Percentiles rank a stretch among this genome's conserved stretches.
These are phyloP conservation scores for Arabidopsis suecica DNA, from an alignment of 345 rosid genomes.

Conservation along the genomic window DNA sequence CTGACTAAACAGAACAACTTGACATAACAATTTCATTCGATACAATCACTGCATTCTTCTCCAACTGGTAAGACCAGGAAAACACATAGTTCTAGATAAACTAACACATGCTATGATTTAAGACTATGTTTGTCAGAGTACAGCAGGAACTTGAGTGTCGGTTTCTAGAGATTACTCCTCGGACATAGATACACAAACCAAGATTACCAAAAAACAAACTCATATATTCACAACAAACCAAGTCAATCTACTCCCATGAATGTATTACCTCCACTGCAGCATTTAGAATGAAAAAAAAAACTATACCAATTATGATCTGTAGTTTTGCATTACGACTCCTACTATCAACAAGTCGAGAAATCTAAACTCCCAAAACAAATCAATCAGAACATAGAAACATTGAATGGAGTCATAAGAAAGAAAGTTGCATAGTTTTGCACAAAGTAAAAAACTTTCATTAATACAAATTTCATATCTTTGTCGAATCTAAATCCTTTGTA, in stretches of 20 bases:
- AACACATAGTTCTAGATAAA: neutral
- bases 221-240: slow-evolving; percentile 7
- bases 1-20: neutral
- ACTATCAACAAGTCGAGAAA: neutral
- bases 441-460: slow-evolving; percentile 10
- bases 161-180: neutral
- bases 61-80: neutral
- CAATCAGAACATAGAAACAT: neutral
- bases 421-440: slow-evolving; percentile 2
- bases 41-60: neutral
- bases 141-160: neutral
- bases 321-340: neutral
- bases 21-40: neutral
- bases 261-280: neutral
- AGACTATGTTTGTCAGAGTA: neutral
- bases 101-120: neutral
- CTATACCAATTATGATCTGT: neutral
- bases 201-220: neutral
- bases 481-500: slow-evolving; percentile 1
- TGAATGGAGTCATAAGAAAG: neutral
- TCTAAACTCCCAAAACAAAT: neutral
- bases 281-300: neutral
- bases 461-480: slow-evolving; percentile 12
- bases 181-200: neutral
- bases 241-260: neutral